Evolutionary conservation across 2,329 filamentous ascomycete species (phyloP).

Genomic region (Penicillium sp.): DNA sequence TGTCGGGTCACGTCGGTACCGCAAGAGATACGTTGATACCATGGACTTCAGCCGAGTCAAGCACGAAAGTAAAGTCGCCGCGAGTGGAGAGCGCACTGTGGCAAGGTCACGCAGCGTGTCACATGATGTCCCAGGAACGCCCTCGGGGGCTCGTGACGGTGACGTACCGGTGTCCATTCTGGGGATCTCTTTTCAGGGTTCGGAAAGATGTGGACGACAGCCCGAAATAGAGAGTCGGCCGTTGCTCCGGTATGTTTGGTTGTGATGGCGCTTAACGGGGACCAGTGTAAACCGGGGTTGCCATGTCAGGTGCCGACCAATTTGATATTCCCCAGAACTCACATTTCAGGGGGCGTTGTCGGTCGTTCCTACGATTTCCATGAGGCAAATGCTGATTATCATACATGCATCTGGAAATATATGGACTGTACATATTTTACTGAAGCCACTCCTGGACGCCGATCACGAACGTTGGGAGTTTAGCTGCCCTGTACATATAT

Average conservation of each 20-base stretch:
- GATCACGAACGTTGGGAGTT: not conserved
- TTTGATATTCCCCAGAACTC: slow-evolving; percentile 8
- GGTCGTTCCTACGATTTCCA: not conserved
- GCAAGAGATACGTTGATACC: not conserved
- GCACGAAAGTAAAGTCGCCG: not conserved
- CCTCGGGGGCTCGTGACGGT: slow-evolving; percentile 18
- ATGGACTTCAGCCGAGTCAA: not conserved
- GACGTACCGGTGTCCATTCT: slow-evolving; percentile 7
- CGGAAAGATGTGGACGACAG: not conserved
- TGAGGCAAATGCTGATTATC: not conserved
- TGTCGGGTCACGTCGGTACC: not conserved
- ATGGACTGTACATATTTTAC: not conserved
- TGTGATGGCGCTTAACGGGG: slow-evolving; percentile 12
- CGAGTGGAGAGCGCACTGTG: slow-evolving; percentile 5
- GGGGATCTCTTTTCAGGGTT: not conserved
- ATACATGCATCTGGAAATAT: not conserved
- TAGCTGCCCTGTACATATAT: not conserved
- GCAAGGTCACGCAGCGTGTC: slow-evolving; percentile 19
- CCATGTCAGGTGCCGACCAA: slow-evolving; percentile 8
- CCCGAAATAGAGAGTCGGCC: not conserved
- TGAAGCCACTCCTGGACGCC: too few relatives aligned
- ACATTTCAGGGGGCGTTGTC: not conserved
- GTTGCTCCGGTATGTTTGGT: not conserved
- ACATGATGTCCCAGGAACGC: slow-evolving; percentile 16
- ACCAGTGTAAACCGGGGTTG: slow-evolving; percentile 8